Evolutionary conservation across 208 protist genomes (phyloP), one percentile per base, ranked within the genome.

Genomic region (Leishmania amazonensis): DNA sequence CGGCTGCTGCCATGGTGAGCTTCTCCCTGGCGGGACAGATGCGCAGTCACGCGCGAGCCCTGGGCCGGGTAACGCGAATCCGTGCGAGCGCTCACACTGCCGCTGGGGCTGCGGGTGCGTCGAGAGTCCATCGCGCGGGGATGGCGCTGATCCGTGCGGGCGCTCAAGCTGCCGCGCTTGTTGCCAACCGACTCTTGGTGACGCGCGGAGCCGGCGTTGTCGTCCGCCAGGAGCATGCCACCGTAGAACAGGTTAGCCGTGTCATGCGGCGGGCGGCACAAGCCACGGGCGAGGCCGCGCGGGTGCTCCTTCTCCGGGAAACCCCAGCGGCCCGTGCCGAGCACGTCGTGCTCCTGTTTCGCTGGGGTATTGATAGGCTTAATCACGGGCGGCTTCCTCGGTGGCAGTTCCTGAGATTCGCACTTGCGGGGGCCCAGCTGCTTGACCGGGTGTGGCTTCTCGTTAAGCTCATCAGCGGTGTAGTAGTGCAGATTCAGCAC

Each of bases 261-360:
- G 67, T 95, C 88, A 49, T 65, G 81, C 35, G 87, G 86, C 6
- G 93, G 88, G 77, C 84, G 90, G 81, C 87, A 91, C 49, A 57
- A 76, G 81, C 85, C 87, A 31, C 79, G 77, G 47, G 83, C 94
- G 28, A 87, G 67, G 60, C 90, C 87, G 73, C 82, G 83, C 38
- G 60, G 74, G 35, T 87, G 84, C 74, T 87, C 58, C 73, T 83
- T 72, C 82, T 92, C 88, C 65, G 84, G 76, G 64, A 91, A 87
- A 51, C 89, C 89, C 72, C 87, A 89, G 72, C 87, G 88, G 51
- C 91, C 94, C 64, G 88, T 93, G 60, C 94, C 90, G 70, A 97
- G 88, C 54, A 97, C 88, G 75, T 97, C 94, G 87, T 97, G 94
- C 76, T 93, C 90, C 54, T 86, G 84, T 83, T 93, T 95, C 11